A percentile compares a stretch with the other conserved stretches of the same genome.
These are phyloP conservation scores for Calophaca sinica DNA, from an alignment of 306 rosid genomes.

Conservation along the genomic window DNA sequence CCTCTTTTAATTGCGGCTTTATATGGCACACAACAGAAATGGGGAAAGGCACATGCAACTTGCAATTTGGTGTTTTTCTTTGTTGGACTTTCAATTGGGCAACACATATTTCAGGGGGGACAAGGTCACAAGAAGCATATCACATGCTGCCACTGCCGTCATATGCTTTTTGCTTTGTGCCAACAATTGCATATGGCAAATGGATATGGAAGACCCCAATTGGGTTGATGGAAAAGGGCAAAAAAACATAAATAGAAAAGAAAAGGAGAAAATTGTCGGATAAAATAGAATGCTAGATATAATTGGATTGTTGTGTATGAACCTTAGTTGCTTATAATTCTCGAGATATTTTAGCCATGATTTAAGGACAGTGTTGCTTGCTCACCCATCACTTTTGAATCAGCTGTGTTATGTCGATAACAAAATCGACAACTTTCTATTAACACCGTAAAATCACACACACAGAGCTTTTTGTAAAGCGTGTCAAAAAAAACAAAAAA, in stretches of 20 bases:
- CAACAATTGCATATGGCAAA: conserved; percentile 49
- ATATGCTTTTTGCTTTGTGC: conserved; percentile 30
- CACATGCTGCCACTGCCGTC: conserved; percentile 18
- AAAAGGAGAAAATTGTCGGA: background rate
- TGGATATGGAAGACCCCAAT: conserved; percentile 32
- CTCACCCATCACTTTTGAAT: conserved; percentile 43
- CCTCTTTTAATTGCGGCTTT: conserved; percentile 33
- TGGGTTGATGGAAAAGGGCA: background rate
- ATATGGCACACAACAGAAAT: background rate
- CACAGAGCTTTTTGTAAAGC: too few species aligned
- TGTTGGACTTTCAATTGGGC: conserved; percentile 34
- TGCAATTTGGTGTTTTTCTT: conserved; percentile 33
- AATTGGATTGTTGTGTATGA: conserved; percentile 43
- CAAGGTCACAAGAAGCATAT: conserved; percentile 43
- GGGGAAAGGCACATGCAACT: conserved; percentile 33
- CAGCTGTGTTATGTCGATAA: too few species aligned
- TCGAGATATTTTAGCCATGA: conserved; percentile 39
- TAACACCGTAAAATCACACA: too few species aligned
- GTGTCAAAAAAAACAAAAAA: too few species aligned
- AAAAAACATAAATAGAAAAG: background rate
- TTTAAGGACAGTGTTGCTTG: conserved; percentile 43
- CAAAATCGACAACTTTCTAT: too few species aligned
- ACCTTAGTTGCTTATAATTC: conserved; percentile 32
- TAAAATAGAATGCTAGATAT: background rate
- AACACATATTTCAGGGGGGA: background rate